phyloP scores from a whole-genome alignment of 1,284 basidiomycete genomes.

The Gymnopus androsaceus region DNA sequence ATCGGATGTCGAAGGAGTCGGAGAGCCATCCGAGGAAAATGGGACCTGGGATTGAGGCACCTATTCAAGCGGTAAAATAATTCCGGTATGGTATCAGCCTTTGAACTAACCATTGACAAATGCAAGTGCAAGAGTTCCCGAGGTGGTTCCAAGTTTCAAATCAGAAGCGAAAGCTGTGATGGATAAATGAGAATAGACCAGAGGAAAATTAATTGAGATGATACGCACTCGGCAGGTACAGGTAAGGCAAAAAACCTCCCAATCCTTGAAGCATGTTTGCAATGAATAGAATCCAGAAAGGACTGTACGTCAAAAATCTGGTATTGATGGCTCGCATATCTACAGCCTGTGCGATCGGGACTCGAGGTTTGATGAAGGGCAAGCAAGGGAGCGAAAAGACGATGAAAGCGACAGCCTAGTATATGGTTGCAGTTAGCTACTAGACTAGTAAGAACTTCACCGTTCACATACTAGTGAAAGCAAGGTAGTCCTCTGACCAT shows the following conservation, averaged over 20 bases:
- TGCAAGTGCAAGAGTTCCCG: slow-evolving; percentile 14
- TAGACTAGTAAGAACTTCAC: too few relatives aligned
- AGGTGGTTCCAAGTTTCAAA: slow-evolving; percentile 11
- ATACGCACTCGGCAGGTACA: slow-evolving; percentile 19
- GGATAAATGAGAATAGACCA: too few relatives aligned
- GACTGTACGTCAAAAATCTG: slow-evolving; percentile 2
- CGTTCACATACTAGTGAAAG: slow-evolving; percentile 14
- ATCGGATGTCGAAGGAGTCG: slow-evolving; percentile 11
- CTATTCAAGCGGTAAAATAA: not conserved
- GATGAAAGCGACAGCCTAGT: slow-evolving; percentile 13
- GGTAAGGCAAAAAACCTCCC: slow-evolving; percentile 16
- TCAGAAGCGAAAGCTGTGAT: slow-evolving; percentile 17
- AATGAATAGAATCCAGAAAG: slow-evolving; percentile 15
- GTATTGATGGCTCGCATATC: slow-evolving; percentile 11
- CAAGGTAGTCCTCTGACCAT: slow-evolving; percentile 13
- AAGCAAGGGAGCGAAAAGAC: slow-evolving; percentile 10
- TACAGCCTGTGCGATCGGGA: slow-evolving; percentile 15
- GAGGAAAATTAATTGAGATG: too few relatives aligned
- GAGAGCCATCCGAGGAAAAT: slow-evolving; percentile 17
- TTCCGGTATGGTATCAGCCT: not conserved
- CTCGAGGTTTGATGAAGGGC: slow-evolving; percentile 14
- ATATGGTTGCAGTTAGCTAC: not conserved
- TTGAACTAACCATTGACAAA: slow-evolving; percentile 17
- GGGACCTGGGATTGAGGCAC: slow-evolving; percentile 14
- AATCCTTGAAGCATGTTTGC: slow-evolving; percentile 16